These are phyloP conservation scores for Erigeron philadelphicus DNA, from an alignment of 140 eudicot species.

Conservation along the genomic window DNA sequence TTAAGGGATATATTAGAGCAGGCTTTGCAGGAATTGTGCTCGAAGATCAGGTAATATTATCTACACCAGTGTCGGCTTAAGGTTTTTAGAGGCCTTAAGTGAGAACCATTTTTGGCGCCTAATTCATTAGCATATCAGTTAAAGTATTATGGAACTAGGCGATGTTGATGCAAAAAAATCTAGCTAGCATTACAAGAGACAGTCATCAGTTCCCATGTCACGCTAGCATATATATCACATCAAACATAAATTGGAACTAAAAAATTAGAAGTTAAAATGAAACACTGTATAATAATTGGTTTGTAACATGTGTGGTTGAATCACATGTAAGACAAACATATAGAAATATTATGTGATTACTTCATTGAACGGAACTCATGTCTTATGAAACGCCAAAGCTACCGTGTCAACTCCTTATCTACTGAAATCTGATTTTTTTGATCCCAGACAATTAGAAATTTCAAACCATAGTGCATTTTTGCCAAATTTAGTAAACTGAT, in stretches of 20 bases:
- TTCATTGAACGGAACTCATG: too few relatives aligned
- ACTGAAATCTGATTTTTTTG: background rate
- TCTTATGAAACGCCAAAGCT: too few relatives aligned
- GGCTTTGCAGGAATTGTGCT: slow-evolving; percentile 93
- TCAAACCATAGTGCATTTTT: background rate
- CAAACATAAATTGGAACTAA: background rate
- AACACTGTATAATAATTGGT: background rate
- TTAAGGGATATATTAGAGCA: slow-evolving; percentile 76
- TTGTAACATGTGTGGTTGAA: background rate
- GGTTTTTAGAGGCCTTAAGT: too few relatives aligned
- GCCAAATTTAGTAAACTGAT: background rate
- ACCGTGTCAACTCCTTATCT: background rate
- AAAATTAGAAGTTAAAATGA: too few relatives aligned
- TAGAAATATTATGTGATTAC: too few relatives aligned
- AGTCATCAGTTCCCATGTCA: background rate
- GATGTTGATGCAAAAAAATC: too few relatives aligned
- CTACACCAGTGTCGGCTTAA: too few relatives aligned
- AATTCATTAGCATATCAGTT: too few relatives aligned
- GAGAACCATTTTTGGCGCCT: too few relatives aligned
- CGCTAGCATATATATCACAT: background rate
- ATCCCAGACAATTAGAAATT: background rate
- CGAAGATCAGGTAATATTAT: slow-evolving; percentile 75
- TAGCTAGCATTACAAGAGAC: too few relatives aligned
- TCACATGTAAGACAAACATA: background rate
- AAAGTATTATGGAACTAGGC: too few relatives aligned